Base-by-base conservation (phyloP, 768 basidiomycete species). In the Galerina sulciceps region DNA sequence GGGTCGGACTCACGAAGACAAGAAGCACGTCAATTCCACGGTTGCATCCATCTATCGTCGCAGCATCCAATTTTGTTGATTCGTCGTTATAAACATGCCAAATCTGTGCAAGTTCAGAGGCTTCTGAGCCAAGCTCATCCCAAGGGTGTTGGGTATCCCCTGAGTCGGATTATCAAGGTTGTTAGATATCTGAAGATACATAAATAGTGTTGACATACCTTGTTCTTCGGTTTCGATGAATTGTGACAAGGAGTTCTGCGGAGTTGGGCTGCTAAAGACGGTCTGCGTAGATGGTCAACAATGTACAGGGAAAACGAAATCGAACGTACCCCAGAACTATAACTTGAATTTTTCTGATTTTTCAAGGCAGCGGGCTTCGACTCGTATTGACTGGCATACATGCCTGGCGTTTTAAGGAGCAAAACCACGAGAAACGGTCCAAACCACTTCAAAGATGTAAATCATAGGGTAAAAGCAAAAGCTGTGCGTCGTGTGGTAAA, bases 31-130 rank as follows among this genome's bases (percentile, higher is more conserved):
- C 78, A n/a, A 80, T 75, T 15, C 75, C 75, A n/a, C 76, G 67
- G 50, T 78, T 75, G 61, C 73, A 76, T 10, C 73, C 75, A 13
- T 81, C 79, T 14, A 68, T 70, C 49, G 75, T 65, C 2, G 71
- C 61, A 1, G 64, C 59, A 60, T 81, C 79, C 14, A 69, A 64
- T 47, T 70, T 76, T 9, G 65, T 55, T 4, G 79, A 73, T 56
- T 78, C 77, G 4, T 76, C 74, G n/a, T 73, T 73, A 61, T 80
- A 81, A 3, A 77, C 69, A n/a, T 71, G 67, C 79, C 80, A 81
- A 13, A 80, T 67, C 6, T 69, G 62, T 11, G 76, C 75, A 63
- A 69, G 60, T 52, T 75, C 75, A 5, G 66, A 65, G 10, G 69
- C 67, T 40, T 78, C 76, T 41, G 70, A 71, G 9, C 75, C 77